Evolutionary conservation across 768 basidiomycete genomes (phyloP).

Genomic region (Leccinum variicolor): DNA sequence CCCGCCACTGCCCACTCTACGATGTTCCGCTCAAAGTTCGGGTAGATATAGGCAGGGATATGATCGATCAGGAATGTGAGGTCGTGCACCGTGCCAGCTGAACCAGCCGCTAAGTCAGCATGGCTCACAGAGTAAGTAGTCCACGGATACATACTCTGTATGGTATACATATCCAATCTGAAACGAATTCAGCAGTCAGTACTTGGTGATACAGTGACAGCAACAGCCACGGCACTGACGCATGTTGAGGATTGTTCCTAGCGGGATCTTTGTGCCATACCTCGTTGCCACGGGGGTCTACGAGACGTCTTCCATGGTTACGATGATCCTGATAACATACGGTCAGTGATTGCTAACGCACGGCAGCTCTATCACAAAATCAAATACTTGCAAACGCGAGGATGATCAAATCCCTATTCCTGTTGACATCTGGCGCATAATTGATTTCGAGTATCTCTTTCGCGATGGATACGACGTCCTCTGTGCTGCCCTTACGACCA

Average conservation of each 20-base stretch:
- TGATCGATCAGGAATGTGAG: constrained; percentile 81
- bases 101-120: constrained; percentile 4
- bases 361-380: not conserved
- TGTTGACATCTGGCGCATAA: constrained; percentile 12
- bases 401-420: constrained; percentile 26
- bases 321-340: constrained; percentile 26
- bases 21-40: constrained; percentile 56
- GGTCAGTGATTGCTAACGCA: not conserved
- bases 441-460: constrained; percentile 20
- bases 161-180: constrained; percentile 31
- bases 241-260: constrained; percentile 24
- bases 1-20: constrained; percentile 72
- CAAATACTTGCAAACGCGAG: constrained; percentile 24
- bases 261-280: constrained; percentile 23
- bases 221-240: constrained; percentile 18
- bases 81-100: constrained; percentile 65
- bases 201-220: not conserved
- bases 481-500: constrained; percentile 19
- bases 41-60: constrained; percentile 71
- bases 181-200: constrained; percentile 3
- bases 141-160: constrained; percentile 23
- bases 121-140: not conserved
- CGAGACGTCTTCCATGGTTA: constrained; percentile 28
- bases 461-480: constrained; percentile 13
- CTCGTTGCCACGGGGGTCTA: constrained; percentile 24